Evolutionary conservation across 148 eudicot species (phyloP), one percentile per base, ranked within the genome.

Genomic region (Chenopodium quinoa): DNA sequence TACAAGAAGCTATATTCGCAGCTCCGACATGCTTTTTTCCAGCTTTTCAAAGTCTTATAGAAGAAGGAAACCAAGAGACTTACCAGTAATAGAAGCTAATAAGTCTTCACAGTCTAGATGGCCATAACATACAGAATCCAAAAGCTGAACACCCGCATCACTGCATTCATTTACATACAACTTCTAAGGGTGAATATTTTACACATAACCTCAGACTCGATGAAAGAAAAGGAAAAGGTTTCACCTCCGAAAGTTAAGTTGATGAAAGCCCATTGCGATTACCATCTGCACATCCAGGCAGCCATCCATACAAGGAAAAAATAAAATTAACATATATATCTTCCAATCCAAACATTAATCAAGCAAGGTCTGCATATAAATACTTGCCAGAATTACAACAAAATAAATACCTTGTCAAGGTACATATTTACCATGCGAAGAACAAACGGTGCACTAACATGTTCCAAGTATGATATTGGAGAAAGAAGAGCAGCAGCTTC

Each of bases 381-480:
- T 0, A 65, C 27, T n/a, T 60, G 48, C 20, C 32, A 64, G 20
- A 73, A 69, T 47, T 8, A 70, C 47, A 65, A 60, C 29, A 78
- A 70, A 46, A 32, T 27, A 2, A 65, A 75, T 82, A 94, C 99
- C 98, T 90, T 90, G 79, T 94, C 99, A 84, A 96, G 88, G 86
- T 89, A 91, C 87, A 96, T 81, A 80, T 82, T 79, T 70, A 93
- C 98, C 86, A 96, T 85, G 68, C 88, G 80, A 73, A 78, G 94
- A 87, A 92, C 95, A 83, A 96, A 85, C 23, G 85, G 92, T 81
- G 98, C 84, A 82, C 86, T 92, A 73, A 94, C 80, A 86, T 96
- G 95, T 52, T 85, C 90, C 91, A 96, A 83, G 87, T 96, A 96
- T 63, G 99, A 87, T 89, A 96, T 93, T 75, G 99, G 99, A 81